Evolutionary conservation across 2,329 filamentous ascomycete genomes (phyloP).

Genomic region (Cadophora gregata): DNA sequence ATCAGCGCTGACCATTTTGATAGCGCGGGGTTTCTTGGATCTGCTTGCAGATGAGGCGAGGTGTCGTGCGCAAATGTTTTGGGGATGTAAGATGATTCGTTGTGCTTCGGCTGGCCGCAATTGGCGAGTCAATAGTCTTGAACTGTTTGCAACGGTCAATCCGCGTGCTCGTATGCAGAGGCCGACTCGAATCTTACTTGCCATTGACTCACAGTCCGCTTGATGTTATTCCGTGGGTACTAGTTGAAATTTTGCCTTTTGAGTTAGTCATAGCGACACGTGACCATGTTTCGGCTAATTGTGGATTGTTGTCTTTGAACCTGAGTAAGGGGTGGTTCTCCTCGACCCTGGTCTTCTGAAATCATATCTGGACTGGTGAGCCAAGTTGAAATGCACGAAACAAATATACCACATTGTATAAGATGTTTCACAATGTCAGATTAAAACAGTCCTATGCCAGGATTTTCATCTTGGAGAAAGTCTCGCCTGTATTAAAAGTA

Average conservation of each 20-base stretch:
- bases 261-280: slow-evolving; percentile 7
- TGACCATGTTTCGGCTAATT: not conserved
- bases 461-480: not conserved
- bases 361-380: too few species aligned
- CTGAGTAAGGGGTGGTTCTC: too few species aligned
- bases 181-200: slow-evolving; percentile 11
- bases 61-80: not conserved
- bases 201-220: slow-evolving; percentile 11
- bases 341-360: too few species aligned
- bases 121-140: not conserved
- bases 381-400: too few species aligned
- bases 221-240: not conserved
- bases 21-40: slow-evolving; percentile 13
- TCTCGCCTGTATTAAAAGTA: not conserved
- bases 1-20: slow-evolving; percentile 54
- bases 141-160: not conserved
- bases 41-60: slow-evolving; percentile 17
- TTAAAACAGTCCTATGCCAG: too few species aligned
- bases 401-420: too few species aligned
- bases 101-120: slow-evolving; percentile 1
- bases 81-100: not conserved
- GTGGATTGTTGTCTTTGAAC: not conserved
- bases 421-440: too few species aligned
- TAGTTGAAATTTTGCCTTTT: not conserved
- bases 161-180: slow-evolving; percentile 18